Conservation (phyloP, 169 alveolate species). For the Pseudocohnilembus persalinus region DNA sequence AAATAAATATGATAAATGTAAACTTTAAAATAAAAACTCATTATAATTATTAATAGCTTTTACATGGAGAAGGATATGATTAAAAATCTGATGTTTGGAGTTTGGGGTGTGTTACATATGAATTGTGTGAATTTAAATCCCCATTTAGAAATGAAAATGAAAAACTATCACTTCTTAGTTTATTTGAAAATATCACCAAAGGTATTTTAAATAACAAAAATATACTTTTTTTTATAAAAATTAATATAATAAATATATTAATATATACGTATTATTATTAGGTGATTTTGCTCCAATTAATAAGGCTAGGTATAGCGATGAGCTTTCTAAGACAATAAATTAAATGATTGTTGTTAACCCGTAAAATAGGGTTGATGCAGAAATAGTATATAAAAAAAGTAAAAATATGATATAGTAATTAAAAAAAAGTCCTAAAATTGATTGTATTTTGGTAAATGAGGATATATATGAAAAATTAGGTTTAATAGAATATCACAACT, state of each 20-base stretch:
- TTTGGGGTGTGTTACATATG: constrained; percentile 83
- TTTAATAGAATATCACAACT: constrained; percentile 66
- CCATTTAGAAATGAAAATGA: constrained; percentile 78
- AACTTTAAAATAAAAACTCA: no score
- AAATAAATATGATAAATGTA: no score
- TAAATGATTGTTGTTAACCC: constrained; percentile 77
- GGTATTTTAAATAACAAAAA: constrained; percentile 31
- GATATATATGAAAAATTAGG: constrained; percentile 78
- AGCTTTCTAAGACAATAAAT: constrained; percentile 52
- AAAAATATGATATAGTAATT: constrained; percentile 41
- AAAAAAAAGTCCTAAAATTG: constrained; percentile 67
- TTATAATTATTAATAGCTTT: constrained; percentile 48
- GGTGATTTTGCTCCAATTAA: background rate
- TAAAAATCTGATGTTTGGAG: constrained; percentile 82
- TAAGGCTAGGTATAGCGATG: constrained; percentile 43
- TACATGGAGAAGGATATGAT: constrained; percentile 78
- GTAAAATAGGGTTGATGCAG: constrained; percentile 66
- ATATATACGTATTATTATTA: no score
- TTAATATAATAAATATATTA: no score
- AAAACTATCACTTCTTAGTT: constrained; percentile 67
- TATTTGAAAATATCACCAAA: constrained; percentile 71
- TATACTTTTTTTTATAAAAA: no score
- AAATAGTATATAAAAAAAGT: constrained; percentile 55
- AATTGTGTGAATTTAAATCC: constrained; percentile 65
- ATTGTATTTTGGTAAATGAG: constrained; percentile 64